Evolutionary conservation across 1,139 yeast species (phyloP).

Genomic region (Diutina rugosa): DNA sequence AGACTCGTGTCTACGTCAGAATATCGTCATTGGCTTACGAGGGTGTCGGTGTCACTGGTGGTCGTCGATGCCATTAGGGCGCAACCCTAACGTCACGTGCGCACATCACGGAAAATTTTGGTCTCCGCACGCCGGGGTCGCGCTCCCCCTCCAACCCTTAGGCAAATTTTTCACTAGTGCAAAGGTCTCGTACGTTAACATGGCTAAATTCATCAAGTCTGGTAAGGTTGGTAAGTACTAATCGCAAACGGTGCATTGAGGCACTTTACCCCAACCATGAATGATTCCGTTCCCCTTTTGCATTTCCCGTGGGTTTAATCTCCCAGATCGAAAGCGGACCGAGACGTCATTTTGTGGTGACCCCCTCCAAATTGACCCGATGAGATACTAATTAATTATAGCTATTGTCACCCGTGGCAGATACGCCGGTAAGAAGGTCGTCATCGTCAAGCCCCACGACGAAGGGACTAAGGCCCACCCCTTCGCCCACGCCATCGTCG

Average conservation of each 20-base stretch:
- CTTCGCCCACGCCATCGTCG: slow-evolving; percentile 99
- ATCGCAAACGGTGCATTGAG: neutral
- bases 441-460: slow-evolving; percentile 96
- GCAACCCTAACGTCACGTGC: neutral
- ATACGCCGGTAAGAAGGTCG: slow-evolving; percentile 99
- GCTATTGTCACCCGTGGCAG: slow-evolving; percentile 99
- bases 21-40: neutral
- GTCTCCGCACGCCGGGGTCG: neutral
- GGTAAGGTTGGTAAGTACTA: neutral
- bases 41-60: neutral
- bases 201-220: slow-evolving; percentile 3
- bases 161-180: neutral
- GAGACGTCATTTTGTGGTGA: neutral
- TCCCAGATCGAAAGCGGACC: neutral
- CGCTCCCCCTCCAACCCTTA: neutral
- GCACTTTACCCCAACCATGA: neutral
- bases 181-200: neutral
- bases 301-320: neutral
- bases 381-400: slow-evolving; percentile 10
- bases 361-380: neutral
- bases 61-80: neutral
- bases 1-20: neutral
- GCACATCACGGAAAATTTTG: neutral
- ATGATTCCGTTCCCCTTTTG: neutral
- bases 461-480: slow-evolving; percentile 99